Evolutionary conservation across 306 rosid species (phyloP), one percentile per base, ranked within the genome.

Genomic region (Prinsepia uniflora): DNA sequence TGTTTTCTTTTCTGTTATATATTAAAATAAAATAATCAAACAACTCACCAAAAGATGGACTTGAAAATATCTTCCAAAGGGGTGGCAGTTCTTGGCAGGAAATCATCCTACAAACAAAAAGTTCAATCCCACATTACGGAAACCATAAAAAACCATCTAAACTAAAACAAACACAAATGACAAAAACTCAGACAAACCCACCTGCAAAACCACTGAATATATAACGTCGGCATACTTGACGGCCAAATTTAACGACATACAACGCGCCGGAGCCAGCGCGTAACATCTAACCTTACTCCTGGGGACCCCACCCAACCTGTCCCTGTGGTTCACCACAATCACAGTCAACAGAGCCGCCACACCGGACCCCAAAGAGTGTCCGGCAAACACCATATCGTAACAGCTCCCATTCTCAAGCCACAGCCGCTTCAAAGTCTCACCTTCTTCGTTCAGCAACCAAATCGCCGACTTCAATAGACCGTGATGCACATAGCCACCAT

Each of bases 221-320:
- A 94, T 83, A 19, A 90, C 87, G 78, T 94, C 90, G n/a, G 97
- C 97, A 66, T 94, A 94, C 79, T 90, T 89, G 42, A 94, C 98
- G 0, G 98, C 98, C 84, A 94, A 79, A 81, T 94, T 94, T 67
- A 94, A 87, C 6, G 98, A 94, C 97, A 90, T 83, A 70, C 98
- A 90, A 78, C 98, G 77, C 0, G 98, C 97, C 15, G 98, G 98
- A 19, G 98, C 96, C 8, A 94, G 6, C 0, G 96, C 92, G 22
- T 87, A 94, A 62, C 97, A 91, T 45, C 75, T 75, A 17, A 94
- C 77, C 79, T 83, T 87, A 8, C 72, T 81, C 67, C 94, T 86
- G 0, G 92, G 85, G 49, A 94, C 73, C 12, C 96, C 99, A 1
- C 96, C 97, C 68, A 94, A 50, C 0, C 40, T 50, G 18, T 83